These are phyloP conservation scores for Yamadazyma takamatsuzukensis DNA, from an alignment of 805 yeast genomes.

Conservation along the genomic window DNA sequence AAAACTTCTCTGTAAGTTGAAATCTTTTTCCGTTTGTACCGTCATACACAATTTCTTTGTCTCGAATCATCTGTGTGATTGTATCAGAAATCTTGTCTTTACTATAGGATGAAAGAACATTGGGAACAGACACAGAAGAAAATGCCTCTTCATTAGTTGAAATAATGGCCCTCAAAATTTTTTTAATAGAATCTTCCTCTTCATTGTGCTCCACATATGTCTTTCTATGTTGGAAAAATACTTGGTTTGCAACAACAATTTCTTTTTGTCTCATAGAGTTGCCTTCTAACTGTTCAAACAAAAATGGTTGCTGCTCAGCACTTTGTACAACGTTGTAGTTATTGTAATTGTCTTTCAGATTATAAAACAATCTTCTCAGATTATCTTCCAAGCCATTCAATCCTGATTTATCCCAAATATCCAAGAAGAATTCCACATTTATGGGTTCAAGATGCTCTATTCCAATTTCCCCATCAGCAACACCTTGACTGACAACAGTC, in stretches of 20 bases:
- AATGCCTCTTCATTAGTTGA: constrained; percentile 50
- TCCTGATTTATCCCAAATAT: constrained; percentile 64
- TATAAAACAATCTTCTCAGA: constrained; percentile 33
- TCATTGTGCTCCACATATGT: constrained; percentile 7
- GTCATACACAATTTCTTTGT: constrained; percentile 51
- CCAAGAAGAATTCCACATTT: constrained; percentile 50
- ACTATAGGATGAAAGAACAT: constrained; percentile 42
- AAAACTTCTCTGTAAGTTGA: constrained; percentile 47
- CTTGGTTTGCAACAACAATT: constrained; percentile 42
- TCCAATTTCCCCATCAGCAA: constrained; percentile 51
- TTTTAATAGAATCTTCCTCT: constrained; percentile 30
- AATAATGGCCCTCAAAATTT: constrained; percentile 53
- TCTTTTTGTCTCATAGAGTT: constrained; percentile 74
- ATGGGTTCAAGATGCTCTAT: constrained; percentile 45
- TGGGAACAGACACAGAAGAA: constrained; percentile 42
- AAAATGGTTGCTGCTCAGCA: constrained; percentile 8
- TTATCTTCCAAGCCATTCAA: constrained; percentile 21
- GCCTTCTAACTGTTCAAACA: constrained; percentile 46
- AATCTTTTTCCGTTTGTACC: constrained; percentile 46
- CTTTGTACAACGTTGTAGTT: constrained; percentile 29
- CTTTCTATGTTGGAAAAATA: constrained; percentile 37
- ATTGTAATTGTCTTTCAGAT: constrained; percentile 45
- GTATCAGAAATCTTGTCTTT: constrained; percentile 49
- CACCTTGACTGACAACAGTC: constrained; percentile 53
- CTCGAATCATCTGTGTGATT: constrained; percentile 47